Conservation (phyloP, 2,329 filamentous ascomycete genomes). For the Coleophoma crateriformis region DNA sequence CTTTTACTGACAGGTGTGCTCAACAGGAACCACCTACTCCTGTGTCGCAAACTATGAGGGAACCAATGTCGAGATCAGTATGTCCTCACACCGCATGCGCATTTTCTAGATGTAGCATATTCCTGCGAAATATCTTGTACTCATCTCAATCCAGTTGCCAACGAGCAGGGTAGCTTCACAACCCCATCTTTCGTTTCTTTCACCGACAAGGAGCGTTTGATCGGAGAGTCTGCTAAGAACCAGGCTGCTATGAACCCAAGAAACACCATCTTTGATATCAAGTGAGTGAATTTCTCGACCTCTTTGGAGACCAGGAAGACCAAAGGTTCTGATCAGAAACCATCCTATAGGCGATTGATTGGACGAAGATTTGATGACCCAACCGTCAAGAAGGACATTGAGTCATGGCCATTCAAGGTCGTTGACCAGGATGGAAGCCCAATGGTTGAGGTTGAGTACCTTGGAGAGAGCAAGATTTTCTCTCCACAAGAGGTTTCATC, state of each 20-base stretch:
- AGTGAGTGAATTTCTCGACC: slow-evolving; percentile 50
- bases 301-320: too few species aligned
- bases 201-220: slow-evolving; percentile 97
- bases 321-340: too few species aligned
- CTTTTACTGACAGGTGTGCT: background rate
- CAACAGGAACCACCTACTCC: slow-evolving; percentile 94
- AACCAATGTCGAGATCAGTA: slow-evolving; percentile 98
- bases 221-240: slow-evolving; percentile 99
- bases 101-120: too few species aligned
- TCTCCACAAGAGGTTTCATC: slow-evolving; percentile 98
- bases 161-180: slow-evolving; percentile 99
- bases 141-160: slow-evolving; percentile 61
- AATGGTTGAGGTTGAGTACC: slow-evolving; percentile 91
- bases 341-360: slow-evolving; percentile 74
- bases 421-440: slow-evolving; percentile 84
- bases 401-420: slow-evolving; percentile 99
- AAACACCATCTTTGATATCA: slow-evolving; percentile 99
- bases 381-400: slow-evolving; percentile 94
- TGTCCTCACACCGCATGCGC: slow-evolving; percentile 26
- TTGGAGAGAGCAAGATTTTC: slow-evolving; percentile 92
- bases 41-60: slow-evolving; percentile 99
- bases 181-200: slow-evolving; percentile 99
- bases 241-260: slow-evolving; percentile 98
- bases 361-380: slow-evolving; percentile 93
- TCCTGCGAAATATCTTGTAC: too few species aligned